Conservation (phyloP, 2,329 filamentous ascomycete species). For the Microdochium bolleyi region DNA sequence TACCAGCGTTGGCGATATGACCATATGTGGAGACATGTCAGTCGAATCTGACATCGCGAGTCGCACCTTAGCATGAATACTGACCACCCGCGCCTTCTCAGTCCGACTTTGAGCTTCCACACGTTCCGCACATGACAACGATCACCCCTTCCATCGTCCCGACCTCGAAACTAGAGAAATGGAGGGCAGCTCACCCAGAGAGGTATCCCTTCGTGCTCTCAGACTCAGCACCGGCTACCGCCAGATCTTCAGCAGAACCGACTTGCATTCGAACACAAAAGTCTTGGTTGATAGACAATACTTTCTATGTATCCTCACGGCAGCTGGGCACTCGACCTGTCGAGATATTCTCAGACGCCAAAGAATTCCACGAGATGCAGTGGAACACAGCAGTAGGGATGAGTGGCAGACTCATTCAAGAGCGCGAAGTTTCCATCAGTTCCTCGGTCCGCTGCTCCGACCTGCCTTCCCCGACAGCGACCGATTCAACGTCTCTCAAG, state of each 20-base stretch:
- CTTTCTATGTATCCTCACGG: conserved; percentile 30
- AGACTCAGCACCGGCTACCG: conserved; percentile 21
- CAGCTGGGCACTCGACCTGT: conserved; percentile 27
- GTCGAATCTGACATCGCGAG: conserved; percentile 22
- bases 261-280: conserved; percentile 29
- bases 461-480: conserved; percentile 7
- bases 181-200: conserved; percentile 26
- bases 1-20: conserved; percentile 38
- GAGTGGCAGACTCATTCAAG: conserved; percentile 23
- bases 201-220: conserved; percentile 31
- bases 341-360: conserved; percentile 23
- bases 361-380: conserved; percentile 31
- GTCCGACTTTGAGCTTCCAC: conserved; percentile 34
- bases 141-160: conserved; percentile 32
- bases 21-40: conserved; percentile 33
- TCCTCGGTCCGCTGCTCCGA: conserved; percentile 9
- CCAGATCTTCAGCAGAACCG: conserved; percentile 15
- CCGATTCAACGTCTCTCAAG: conserved; percentile 10
- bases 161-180: conserved; percentile 24
- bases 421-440: conserved; percentile 18
- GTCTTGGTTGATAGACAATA: conserved; percentile 33
- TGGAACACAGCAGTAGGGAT: conserved; percentile 21
- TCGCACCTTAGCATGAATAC: conserved; percentile 31
- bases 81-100: conserved; percentile 8
- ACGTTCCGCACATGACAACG: conserved; percentile 37